Evolutionary conservation across 169 alveolate species (phyloP).

Genomic region (Plasmodium cynomolgi): DNA sequence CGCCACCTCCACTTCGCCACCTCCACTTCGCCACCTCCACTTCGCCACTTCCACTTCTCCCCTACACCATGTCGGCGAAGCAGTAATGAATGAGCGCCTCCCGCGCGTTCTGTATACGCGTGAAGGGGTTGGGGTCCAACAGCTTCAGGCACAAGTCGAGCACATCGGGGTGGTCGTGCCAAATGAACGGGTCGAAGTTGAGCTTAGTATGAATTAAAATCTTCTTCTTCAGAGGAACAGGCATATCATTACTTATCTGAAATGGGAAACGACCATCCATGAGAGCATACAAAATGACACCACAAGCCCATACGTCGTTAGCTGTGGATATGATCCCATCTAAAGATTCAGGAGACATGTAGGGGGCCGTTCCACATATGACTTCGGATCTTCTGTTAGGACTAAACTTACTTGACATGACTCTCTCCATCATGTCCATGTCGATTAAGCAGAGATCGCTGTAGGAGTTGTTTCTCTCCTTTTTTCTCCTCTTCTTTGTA

Average conservation of each 20-base stretch:
- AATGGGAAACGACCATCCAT: slow-evolving; percentile 80
- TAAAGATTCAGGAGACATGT: slow-evolving; percentile 77
- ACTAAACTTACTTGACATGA: slow-evolving; percentile 1
- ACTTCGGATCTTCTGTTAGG: not conserved
- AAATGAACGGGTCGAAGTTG: slow-evolving; percentile 77
- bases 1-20: not conserved
- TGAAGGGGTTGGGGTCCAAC: slow-evolving; percentile 71
- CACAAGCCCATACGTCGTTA: slow-evolving; percentile 82
- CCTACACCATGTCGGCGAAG: slow-evolving; percentile 12
- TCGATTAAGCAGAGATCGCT: slow-evolving; percentile 54
- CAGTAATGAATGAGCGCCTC: slow-evolving; percentile 85
- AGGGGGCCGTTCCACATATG: slow-evolving; percentile 65
- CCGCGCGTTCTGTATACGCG: slow-evolving; percentile 78
- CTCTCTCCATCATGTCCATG: slow-evolving; percentile 71
- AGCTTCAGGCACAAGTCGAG: slow-evolving; percentile 80
- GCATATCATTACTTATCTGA: slow-evolving; percentile 54
- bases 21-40: no score
- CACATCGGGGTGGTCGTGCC: slow-evolving; percentile 79
- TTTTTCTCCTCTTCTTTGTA: slow-evolving; percentile 6
- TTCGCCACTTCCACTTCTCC: not conserved
- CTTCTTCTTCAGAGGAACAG: slow-evolving; percentile 48
- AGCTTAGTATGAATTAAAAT: slow-evolving; percentile 69
- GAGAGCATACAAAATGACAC: slow-evolving; percentile 78
- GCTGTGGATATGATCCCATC: slow-evolving; percentile 74
- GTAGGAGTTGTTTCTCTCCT: slow-evolving; percentile 6